phyloP scores from a whole-genome alignment of 1,284 basidiomycete genomes.

The Xerocomus nothofagi region DNA sequence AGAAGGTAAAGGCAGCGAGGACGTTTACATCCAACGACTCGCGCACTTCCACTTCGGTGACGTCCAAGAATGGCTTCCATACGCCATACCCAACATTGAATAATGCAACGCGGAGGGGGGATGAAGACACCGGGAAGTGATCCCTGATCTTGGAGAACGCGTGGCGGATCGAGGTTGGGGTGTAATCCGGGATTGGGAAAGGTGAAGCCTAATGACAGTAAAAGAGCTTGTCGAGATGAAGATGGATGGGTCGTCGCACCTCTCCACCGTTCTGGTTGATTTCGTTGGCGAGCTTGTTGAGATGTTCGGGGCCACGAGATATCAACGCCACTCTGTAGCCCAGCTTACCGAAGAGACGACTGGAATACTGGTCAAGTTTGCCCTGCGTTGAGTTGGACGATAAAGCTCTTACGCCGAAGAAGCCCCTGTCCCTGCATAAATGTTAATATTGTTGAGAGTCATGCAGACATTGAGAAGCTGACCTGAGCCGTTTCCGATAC shows the following conservation, averaged over 20 bases:
- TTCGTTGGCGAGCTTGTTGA: slow-evolving; percentile 54
- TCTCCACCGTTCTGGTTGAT: slow-evolving; percentile 61
- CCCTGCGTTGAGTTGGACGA: background rate
- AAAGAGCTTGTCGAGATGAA: background rate
- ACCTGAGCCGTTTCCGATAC: slow-evolving; percentile 51
- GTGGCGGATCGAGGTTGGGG: slow-evolving; percentile 48
- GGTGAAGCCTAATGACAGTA: slow-evolving; percentile 47
- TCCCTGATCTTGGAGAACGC: slow-evolving; percentile 56
- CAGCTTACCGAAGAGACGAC: slow-evolving; percentile 60
- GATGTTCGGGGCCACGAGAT: slow-evolving; percentile 54
- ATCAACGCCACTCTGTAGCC: slow-evolving; percentile 72
- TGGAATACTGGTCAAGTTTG: slow-evolving; percentile 29
- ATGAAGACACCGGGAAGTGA: slow-evolving; percentile 45
- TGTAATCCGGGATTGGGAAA: slow-evolving; percentile 62
- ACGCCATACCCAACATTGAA: slow-evolving; percentile 62
- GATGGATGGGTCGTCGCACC: slow-evolving; percentile 35
- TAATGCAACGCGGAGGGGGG: slow-evolving; percentile 61
- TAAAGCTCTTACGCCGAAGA: slow-evolving; percentile 54
- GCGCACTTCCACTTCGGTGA: slow-evolving; percentile 60
- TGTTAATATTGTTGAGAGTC: background rate
- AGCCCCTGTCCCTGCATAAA: slow-evolving; percentile 53
- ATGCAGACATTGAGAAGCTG: background rate
- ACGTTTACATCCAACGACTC: slow-evolving; percentile 53
- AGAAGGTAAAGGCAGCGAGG: slow-evolving; percentile 66
- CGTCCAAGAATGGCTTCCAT: slow-evolving; percentile 68